phyloP scores from a whole-genome alignment of 495 filamentous ascomycete genomes.

The Tuber brumale region DNA sequence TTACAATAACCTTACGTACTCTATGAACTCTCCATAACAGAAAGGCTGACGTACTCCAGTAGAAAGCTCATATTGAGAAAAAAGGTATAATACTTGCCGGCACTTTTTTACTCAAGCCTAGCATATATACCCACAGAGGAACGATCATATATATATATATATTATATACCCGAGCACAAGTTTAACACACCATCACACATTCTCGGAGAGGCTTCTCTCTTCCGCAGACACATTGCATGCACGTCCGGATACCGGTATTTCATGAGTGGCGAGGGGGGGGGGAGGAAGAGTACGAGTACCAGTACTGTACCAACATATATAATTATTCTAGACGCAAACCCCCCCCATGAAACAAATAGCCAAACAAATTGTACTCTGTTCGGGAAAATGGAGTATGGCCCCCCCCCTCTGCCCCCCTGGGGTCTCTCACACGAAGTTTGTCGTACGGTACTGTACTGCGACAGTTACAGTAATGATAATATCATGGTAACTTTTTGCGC shows the following conservation, averaged over 20 bases:
- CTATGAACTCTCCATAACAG: neutral
- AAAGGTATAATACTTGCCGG: neutral
- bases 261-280: neutral
- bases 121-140: neutral
- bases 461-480: neutral
- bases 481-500: neutral
- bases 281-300: too few species aligned
- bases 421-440: too few species aligned
- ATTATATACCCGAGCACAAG: neutral
- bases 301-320: neutral
- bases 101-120: neutral
- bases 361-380: too few species aligned
- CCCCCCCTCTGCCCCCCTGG: too few species aligned
- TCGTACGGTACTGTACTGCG: neutral
- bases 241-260: neutral
- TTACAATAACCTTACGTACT: neutral
- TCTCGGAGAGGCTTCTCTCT: neutral
- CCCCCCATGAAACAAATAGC: too few species aligned
- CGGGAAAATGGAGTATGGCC: too few species aligned
- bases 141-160: neutral
- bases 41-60: neutral
- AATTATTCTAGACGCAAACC: too few species aligned
- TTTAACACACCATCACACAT: neutral
- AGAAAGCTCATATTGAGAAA: neutral
- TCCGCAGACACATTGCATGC: too few species aligned